Conservation (phyloP, 768 basidiomycete species). For the Leccinum pellstonianum region DNA sequence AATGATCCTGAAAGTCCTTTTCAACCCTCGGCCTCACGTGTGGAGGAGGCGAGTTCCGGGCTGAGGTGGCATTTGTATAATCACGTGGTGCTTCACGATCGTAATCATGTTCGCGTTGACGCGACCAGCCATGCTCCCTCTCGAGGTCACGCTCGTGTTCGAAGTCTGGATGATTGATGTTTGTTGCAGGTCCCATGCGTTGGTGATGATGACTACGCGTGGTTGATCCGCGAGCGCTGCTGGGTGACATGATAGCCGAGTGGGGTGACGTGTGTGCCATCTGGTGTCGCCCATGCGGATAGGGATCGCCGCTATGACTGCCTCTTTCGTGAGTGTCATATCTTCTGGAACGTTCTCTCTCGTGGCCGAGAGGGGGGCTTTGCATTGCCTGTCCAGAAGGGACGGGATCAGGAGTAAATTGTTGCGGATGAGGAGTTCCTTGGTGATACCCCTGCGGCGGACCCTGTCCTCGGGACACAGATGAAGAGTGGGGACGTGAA, state of each 20-base stretch:
- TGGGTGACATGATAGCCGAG: conserved; percentile 35
- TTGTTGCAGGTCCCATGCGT: conserved; percentile 61
- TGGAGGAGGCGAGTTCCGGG: conserved; percentile 43
- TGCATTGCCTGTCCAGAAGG: conserved; percentile 46
- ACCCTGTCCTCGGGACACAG: conserved; percentile 48
- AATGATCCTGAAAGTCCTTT: conserved; percentile 31
- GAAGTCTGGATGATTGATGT: conserved; percentile 43
- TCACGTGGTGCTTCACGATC: conserved; percentile 38
- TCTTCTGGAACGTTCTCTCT: conserved; percentile 45
- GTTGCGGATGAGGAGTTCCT: conserved; percentile 42
- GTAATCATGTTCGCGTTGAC: conserved; percentile 43
- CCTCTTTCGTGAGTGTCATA: conserved; percentile 46
- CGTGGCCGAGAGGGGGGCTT: conserved; percentile 49
- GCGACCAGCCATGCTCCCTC: conserved; percentile 40
- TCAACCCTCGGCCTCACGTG: conserved; percentile 40
- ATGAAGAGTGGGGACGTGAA: conserved; percentile 50
- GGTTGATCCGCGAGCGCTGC: conserved; percentile 35
- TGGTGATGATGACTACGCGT: conserved; percentile 61
- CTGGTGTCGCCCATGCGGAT: conserved; percentile 31
- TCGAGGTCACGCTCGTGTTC: conserved; percentile 46
- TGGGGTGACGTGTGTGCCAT: conserved; percentile 36
- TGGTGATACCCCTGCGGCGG: conserved; percentile 34
- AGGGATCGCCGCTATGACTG: conserved; percentile 35
- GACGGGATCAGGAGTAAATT: conserved; percentile 45
- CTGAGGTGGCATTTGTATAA: conserved; percentile 21